Conservation (phyloP, 2,329 filamentous ascomycete species). For the Penicillium italicum region DNA sequence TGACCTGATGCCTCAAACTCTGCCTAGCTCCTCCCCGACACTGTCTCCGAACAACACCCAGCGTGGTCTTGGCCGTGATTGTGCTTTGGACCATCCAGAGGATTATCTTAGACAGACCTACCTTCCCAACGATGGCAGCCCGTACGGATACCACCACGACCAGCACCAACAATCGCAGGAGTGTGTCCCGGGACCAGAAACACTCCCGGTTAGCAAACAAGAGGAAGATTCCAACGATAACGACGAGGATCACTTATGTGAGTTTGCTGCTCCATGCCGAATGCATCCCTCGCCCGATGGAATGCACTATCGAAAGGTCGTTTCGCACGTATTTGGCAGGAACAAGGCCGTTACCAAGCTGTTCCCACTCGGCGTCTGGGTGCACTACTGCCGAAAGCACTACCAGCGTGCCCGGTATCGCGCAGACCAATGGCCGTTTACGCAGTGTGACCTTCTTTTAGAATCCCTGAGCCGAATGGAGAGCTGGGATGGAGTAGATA, state of each 20-base stretch:
- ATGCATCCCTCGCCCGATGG: slow-evolving; percentile 24
- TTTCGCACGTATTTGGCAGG: slow-evolving; percentile 77
- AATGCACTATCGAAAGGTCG: slow-evolving; percentile 64
- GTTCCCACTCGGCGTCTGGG: slow-evolving; percentile 68
- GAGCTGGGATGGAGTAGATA: slow-evolving; percentile 57
- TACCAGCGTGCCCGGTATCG: slow-evolving; percentile 74
- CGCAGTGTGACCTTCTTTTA: slow-evolving; percentile 62
- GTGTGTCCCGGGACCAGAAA: not conserved
- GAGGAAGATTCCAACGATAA: not conserved
- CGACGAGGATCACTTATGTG: slow-evolving; percentile 4
- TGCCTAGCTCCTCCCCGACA: not conserved
- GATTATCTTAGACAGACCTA: not conserved
- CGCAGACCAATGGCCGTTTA: slow-evolving; percentile 54
- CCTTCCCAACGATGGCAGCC: not conserved
- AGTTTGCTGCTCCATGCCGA: slow-evolving; percentile 13
- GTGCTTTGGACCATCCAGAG: not conserved
- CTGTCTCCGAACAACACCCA: not conserved
- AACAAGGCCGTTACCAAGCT: slow-evolving; percentile 73
- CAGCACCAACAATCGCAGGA: not conserved
- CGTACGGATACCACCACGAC: not conserved
- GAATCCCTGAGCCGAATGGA: slow-evolving; percentile 62
- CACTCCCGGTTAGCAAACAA: not conserved
- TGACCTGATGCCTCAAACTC: not conserved
- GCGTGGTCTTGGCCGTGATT: not conserved
- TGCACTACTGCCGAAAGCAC: slow-evolving; percentile 75